Conservation (phyloP, 2,329 filamentous ascomycete genomes). For the Hawksworthiomyces lignivorus region DNA sequence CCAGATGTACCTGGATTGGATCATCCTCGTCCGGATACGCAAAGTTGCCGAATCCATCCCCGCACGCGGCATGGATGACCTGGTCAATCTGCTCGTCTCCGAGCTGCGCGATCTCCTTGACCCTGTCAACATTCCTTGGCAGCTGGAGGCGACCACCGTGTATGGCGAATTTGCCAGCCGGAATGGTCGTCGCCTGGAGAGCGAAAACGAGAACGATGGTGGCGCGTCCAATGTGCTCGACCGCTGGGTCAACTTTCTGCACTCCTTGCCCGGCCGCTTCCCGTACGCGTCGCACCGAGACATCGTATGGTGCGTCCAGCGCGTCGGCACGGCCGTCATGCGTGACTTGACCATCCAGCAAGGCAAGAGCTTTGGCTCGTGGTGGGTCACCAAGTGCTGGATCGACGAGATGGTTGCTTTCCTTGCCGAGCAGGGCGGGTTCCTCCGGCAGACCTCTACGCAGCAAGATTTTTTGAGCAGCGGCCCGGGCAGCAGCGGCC, state of each 20-base stretch:
- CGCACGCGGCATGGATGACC: slow-evolving; percentile 56
- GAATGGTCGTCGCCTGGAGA: slow-evolving; percentile 34
- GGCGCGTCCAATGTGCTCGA: slow-evolving; percentile 63
- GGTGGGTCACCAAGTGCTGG: slow-evolving; percentile 95
- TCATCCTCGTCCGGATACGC: slow-evolving; percentile 54
- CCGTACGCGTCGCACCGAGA: slow-evolving; percentile 65
- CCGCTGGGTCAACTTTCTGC: slow-evolving; percentile 67
- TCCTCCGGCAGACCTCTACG: slow-evolving; percentile 55
- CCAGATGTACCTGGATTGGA: slow-evolving; percentile 93
- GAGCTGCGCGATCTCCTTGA: slow-evolving; percentile 66
- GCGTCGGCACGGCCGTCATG: slow-evolving; percentile 68
- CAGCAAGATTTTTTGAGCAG: neutral
- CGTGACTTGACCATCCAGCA: slow-evolving; percentile 73
- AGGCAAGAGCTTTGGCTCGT: slow-evolving; percentile 76
- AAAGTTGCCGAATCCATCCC: slow-evolving; percentile 59
- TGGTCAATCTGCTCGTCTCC: slow-evolving; percentile 52
- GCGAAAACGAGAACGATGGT: slow-evolving; percentile 28
- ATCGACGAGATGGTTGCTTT: slow-evolving; percentile 91
- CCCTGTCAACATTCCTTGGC: slow-evolving; percentile 58
- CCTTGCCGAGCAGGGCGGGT: slow-evolving; percentile 83
- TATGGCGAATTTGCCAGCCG: slow-evolving; percentile 50
- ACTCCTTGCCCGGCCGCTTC: slow-evolving; percentile 61
- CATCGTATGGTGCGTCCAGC: slow-evolving; percentile 68
- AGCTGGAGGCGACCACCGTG: slow-evolving; percentile 53
- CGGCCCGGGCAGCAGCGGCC: slow-evolving; percentile 10